A percentile compares a stretch with the other conserved stretches of the same genome.
Conservation (phyloP, 2,329 filamentous ascomycete species). For the Ceratocystis lukuohia region DNA sequence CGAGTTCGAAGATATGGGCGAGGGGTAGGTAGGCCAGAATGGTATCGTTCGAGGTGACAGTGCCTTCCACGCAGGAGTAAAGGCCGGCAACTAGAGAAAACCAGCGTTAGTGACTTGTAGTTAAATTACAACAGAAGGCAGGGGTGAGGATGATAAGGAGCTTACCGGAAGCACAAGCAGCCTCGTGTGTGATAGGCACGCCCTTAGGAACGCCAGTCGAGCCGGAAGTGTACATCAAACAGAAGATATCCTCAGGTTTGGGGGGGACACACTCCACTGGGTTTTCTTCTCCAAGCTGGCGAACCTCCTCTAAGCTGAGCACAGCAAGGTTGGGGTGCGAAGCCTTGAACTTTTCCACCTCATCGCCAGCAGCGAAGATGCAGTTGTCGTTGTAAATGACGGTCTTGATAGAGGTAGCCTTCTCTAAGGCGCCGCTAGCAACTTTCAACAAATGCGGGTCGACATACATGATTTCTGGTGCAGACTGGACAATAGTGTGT, state of each 20-base stretch:
- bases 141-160: conserved; percentile 25
- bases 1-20: conserved; percentile 92
- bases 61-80: conserved; percentile 60
- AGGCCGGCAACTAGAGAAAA: conserved; percentile 55
- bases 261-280: conserved; percentile 59
- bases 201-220: conserved; percentile 84
- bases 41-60: conserved; percentile 62
- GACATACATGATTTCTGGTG: conserved; percentile 70
- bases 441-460: conserved; percentile 65
- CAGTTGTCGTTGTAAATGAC: conserved; percentile 51
- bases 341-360: conserved; percentile 43
- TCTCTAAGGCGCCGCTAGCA: conserved; percentile 42
- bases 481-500: conserved; percentile 73
- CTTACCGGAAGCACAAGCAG: conserved; percentile 56
- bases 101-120: conserved; percentile 21
- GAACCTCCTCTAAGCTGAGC: conserved; percentile 42
- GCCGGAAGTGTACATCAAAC: conserved; percentile 77
- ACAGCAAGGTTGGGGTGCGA: conserved; percentile 42
- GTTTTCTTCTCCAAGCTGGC: conserved; percentile 49
- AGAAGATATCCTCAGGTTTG: conserved; percentile 63
- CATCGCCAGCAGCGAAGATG: conserved; percentile 36
- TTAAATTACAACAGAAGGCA: conserved; percentile 8
- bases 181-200: conserved; percentile 67
- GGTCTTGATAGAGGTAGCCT: conserved; percentile 41
- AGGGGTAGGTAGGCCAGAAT: conserved; percentile 86